Percentiles rank a stretch among this genome's conserved stretches.
Conservation (phyloP, 139 green algal species). For the Chlorella sp. region DNA sequence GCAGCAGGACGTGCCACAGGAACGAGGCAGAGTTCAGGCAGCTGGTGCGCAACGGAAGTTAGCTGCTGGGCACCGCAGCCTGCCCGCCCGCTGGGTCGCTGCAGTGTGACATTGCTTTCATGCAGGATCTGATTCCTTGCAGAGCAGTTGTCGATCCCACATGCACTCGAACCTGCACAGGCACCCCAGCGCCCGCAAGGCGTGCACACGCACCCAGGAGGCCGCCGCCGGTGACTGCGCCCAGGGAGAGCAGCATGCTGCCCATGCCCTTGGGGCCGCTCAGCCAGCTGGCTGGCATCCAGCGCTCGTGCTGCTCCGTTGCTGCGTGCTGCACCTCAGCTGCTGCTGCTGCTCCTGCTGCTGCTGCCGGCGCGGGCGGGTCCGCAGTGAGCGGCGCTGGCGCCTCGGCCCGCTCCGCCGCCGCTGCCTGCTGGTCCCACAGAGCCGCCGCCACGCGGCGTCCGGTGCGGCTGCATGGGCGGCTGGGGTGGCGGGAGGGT, state of each 20-base stretch:
- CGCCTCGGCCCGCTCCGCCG: not conserved
- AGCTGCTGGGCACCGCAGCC: no score
- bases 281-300: conserved; percentile 25
- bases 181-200: no score
- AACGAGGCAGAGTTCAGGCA: not conserved
- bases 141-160: no score
- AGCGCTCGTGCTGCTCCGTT: not conserved
- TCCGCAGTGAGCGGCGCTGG: not conserved
- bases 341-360: conserved; percentile 23
- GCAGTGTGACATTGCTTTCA: no score
- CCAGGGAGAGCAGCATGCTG: conserved; percentile 27
- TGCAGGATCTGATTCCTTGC: no score
- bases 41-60: no score
- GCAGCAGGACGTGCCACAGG: not conserved
- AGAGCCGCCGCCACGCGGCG: not conserved
- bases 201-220: conserved; percentile 6
- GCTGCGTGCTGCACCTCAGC: not conserved
- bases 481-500: not conserved
- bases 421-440: not conserved
- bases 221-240: conserved; percentile 17
- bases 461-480: not conserved
- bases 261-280: not conserved
- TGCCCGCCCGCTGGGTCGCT: no score
- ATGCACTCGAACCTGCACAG: no score
- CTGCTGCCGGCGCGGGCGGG: not conserved